Base-by-base conservation (phyloP, 2,329 filamentous ascomycete species). In the Ceratocystiopsis brevicomis region DNA sequence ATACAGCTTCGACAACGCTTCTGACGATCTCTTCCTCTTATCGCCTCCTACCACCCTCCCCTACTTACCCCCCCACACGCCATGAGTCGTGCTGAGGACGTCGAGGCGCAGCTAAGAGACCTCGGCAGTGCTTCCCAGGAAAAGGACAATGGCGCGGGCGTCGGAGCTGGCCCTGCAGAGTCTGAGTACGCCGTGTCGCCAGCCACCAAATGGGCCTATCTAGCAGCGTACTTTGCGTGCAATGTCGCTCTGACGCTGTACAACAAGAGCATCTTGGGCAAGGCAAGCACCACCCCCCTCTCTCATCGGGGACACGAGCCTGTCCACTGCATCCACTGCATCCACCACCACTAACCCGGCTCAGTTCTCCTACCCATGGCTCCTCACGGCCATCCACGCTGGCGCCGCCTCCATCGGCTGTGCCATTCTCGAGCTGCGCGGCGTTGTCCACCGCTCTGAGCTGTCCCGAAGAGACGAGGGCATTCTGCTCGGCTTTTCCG, bases 331-430 rank as follows among this genome's bases (percentile, higher is more conserved):
- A 2, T 10, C 2, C 25, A 11, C 6, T 10, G 8, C 25, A 6
- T 2, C 25, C 25, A 30, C 25, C 25, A 21, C 25, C 10, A 30
- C 25, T 30, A 11, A 30, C 25, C 21, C 10, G 6, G 5, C 10
- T 4, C 25, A 30, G 67, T 74, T 76, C 49, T 59, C 63, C 39
- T 74, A 72, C 52, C 73, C 73, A 38, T 77, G 72, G 68, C 65
- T 77, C 16, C 57, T 77, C 35, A 77, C 73, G 1, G 67, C 68
- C 42, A 58, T 74, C 16, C 73, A 78, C 52, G 64, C 73, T 13
- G 61, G 65, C n/a, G 70, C 68, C 40, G 70, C 72, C 16, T 67
- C 68, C 18, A 47, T 68, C n/a, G 73, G 73, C 45, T 75, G 70
- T 46, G 67, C 63, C 44, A 52, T 59, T 45, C 65, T 76, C 53